These are phyloP conservation scores for Stenogyne calaminthoides DNA, from an alignment of 305 asterid species.

Conservation along the genomic window DNA sequence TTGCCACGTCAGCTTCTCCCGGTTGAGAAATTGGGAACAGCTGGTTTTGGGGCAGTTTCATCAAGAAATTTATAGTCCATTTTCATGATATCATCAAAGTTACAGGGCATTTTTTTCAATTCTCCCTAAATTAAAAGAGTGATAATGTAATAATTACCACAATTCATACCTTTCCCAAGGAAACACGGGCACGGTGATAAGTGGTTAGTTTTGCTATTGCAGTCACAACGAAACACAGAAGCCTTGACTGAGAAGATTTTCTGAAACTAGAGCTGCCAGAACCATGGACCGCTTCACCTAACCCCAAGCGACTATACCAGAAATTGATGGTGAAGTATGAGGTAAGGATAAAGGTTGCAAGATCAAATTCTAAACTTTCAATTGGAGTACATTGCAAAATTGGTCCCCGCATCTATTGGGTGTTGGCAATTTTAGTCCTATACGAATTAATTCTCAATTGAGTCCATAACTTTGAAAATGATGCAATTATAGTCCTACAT, in stretches of 20 bases:
- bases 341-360: constrained; percentile 20
- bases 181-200: constrained; percentile 85
- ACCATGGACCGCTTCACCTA: constrained; percentile 65
- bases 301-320: constrained; percentile 71
- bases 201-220: constrained; percentile 95
- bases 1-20: too few relatives aligned
- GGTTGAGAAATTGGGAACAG: too few relatives aligned
- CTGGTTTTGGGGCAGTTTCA: too few relatives aligned
- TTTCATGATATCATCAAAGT: too few relatives aligned
- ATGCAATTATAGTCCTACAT: too few relatives aligned
- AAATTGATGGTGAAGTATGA: constrained; percentile 23
- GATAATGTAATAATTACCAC: not conserved
- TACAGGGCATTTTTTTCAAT: too few relatives aligned
- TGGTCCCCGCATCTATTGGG: too few relatives aligned
- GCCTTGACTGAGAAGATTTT: constrained; percentile 88
- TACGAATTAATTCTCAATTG: too few relatives aligned
- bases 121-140: not conserved
- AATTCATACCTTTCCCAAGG: constrained; percentile 74
- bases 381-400: too few relatives aligned
- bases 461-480: too few relatives aligned
- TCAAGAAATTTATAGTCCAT: too few relatives aligned
- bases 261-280: constrained; percentile 61
- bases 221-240: constrained; percentile 88
- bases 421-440: too few relatives aligned
- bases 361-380: not conserved